Evolutionary conservation across 2,329 filamentous ascomycete genomes (phyloP).

Genomic region (Fusarium tjaetaba): DNA sequence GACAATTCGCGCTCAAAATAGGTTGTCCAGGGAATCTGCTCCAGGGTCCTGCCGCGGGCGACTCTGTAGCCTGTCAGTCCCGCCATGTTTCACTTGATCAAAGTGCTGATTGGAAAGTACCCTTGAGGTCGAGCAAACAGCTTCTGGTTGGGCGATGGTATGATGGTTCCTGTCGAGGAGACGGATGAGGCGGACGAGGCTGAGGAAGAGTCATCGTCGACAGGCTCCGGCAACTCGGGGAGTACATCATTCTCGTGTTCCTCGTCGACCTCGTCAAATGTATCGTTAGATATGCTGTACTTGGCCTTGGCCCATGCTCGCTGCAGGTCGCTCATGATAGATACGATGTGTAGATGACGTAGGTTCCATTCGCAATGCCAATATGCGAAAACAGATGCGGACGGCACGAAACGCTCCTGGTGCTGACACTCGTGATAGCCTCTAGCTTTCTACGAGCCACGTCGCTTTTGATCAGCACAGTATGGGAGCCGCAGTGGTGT

Average conservation of each 20-base stretch:
- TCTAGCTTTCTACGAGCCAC: background rate
- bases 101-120: constrained; percentile 53
- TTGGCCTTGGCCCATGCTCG: constrained; percentile 82
- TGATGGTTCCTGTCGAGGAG: constrained; percentile 91
- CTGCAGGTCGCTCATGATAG: constrained; percentile 81
- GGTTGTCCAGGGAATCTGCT: constrained; percentile 83
- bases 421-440: constrained; percentile 12
- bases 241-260: constrained; percentile 60
- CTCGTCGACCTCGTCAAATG: constrained; percentile 64
- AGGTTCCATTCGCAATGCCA: constrained; percentile 27
- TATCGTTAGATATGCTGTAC: constrained; percentile 65
- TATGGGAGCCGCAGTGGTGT: background rate
- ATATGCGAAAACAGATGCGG: background rate
- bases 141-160: constrained; percentile 78
- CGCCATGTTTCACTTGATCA: constrained; percentile 16
- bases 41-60: constrained; percentile 63
- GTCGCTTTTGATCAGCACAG: constrained; percentile 11
- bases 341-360: constrained; percentile 29
- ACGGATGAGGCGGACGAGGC: constrained; percentile 83
- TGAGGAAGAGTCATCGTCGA: constrained; percentile 74
- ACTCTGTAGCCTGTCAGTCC: constrained; percentile 52
- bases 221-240: constrained; percentile 56
- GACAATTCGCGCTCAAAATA: constrained; percentile 92
- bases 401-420: background rate
- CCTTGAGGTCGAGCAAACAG: constrained; percentile 77